Evolutionary conservation across 306 rosid genomes (phyloP).

Genomic region (Spatholobus suberectus): DNA sequence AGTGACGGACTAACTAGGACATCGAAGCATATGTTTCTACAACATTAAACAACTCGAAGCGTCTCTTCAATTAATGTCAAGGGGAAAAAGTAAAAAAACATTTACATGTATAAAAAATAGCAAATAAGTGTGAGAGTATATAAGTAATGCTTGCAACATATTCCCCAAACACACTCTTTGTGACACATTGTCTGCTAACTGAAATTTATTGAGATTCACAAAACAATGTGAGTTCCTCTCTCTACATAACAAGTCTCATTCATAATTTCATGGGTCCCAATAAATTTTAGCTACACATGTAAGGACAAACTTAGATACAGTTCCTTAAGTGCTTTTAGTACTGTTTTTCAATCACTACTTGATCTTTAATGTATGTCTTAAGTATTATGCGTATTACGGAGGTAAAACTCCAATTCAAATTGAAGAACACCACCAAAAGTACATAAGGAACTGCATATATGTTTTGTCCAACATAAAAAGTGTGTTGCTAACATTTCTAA

Average conservation of each 20-base stretch:
- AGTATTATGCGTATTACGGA: no score
- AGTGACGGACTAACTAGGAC: slow-evolving; percentile 12
- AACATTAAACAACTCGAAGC: not conserved
- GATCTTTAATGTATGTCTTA: no score
- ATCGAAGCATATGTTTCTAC: not conserved
- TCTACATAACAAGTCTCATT: not conserved
- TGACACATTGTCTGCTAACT: not conserved
- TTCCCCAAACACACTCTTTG: not conserved
- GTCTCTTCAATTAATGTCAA: not conserved
- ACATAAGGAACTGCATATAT: no score
- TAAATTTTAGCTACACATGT: not conserved
- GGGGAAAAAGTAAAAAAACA: not conserved
- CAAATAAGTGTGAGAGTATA: not conserved
- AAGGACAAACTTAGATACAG: no score
- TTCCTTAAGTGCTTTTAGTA: no score
- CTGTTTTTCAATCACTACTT: no score
- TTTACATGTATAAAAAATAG: not conserved
- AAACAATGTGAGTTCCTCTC: not conserved
- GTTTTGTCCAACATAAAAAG: not conserved
- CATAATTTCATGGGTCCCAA: not conserved
- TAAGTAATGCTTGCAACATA: not conserved
- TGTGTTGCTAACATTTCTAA: not conserved
- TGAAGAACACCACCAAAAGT: no score
- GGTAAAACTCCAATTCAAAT: no score
- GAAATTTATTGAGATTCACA: not conserved